Base-by-base conservation (phyloP, 305 asterid genomes). In the Fraxinus floribunda region DNA sequence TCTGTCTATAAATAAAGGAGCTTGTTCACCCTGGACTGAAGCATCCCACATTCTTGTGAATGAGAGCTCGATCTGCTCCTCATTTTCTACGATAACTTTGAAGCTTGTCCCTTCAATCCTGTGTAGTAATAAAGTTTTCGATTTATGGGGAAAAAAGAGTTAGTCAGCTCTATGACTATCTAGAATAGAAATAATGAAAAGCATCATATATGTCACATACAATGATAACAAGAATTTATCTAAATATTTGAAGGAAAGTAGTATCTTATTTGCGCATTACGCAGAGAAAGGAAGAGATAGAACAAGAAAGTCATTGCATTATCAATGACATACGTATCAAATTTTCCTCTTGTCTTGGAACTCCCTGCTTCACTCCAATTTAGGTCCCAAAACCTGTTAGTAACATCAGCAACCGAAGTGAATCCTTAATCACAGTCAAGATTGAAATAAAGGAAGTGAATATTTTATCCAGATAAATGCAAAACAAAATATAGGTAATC, bases 371-470 rank as follows among this genome's bases (percentile, higher is more conserved):
- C 91, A 77, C 97, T 94, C 98, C 98, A 94, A 41, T 91, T 91
- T 81, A 91, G 93, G 87, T 94, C 98, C 97, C 95, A 94, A 82
- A 88, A 94, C 86, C 98, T 94, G 91, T 75, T 78, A 79, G 79
- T 81, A 29, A 11, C 62, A 81, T 80, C 46, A 70, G 30, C 60
- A 79, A 76, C 68, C 24, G 55, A 72, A 85, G 32, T 57, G 44
- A n/a, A 78, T 10, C 55, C 46, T 22, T 79, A 13, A 71, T 74
- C 29, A 41, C 35, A 26, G 64, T 24, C 66, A 20, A 79, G 6
- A 68, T 41, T 5, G 72, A 22, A 32, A 49, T 5, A 38, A 71
- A 15, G 52, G 49, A 2, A 49, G 78, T n/a, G 44, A 44, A 60
- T 10, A 44, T 68, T 79, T 78, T 76, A 60, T 34, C 35, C 5